A percentile compares a stretch with the other conserved stretches of the same genome.
These are phyloP conservation scores for Penicillium egyptiacum DNA, from an alignment of 495 filamentous ascomycete species.

Conservation along the genomic window DNA sequence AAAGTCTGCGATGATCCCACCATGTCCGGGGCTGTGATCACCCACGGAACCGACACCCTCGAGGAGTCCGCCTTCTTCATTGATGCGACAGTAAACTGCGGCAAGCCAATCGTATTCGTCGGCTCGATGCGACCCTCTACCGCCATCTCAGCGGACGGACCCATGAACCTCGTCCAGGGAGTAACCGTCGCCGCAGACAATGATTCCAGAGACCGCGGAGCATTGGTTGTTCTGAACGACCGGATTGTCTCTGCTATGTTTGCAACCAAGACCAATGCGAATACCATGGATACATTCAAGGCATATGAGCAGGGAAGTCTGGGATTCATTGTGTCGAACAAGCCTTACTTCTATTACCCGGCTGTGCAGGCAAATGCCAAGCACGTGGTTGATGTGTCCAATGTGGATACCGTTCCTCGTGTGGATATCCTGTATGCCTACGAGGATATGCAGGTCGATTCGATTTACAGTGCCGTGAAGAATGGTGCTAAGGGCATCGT, in stretches of 20 bases:
- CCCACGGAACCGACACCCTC: slow-evolving; percentile 53
- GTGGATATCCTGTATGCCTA: slow-evolving; percentile 44
- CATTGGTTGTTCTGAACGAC: slow-evolving; percentile 53
- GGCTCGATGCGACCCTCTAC: slow-evolving; percentile 53
- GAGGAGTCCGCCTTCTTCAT: slow-evolving; percentile 55
- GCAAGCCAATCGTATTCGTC: slow-evolving; percentile 50
- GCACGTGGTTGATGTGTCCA: slow-evolving; percentile 35
- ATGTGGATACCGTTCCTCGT: slow-evolving; percentile 36
- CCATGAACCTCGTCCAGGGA: slow-evolving; percentile 51
- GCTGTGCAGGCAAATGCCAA: slow-evolving; percentile 39
- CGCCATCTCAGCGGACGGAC: slow-evolving; percentile 51
- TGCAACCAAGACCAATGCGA: slow-evolving; percentile 53
- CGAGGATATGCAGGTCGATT: slow-evolving; percentile 39
- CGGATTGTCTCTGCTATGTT: slow-evolving; percentile 49
- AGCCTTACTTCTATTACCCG: slow-evolving; percentile 47
- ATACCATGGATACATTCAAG: slow-evolving; percentile 53
- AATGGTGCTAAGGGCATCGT: slow-evolving; percentile 47
- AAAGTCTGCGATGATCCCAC: slow-evolving; percentile 43
- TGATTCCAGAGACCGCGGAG: slow-evolving; percentile 36
- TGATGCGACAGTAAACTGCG: slow-evolving; percentile 45
- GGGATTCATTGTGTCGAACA: slow-evolving; percentile 46
- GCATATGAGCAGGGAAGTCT: slow-evolving; percentile 45
- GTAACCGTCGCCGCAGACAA: slow-evolving; percentile 44
- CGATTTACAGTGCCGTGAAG: slow-evolving; percentile 37
- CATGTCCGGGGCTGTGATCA: slow-evolving; percentile 47